Conservation (phyloP, 78 protist genomes). For the Chrysochromulina parva region DNA sequence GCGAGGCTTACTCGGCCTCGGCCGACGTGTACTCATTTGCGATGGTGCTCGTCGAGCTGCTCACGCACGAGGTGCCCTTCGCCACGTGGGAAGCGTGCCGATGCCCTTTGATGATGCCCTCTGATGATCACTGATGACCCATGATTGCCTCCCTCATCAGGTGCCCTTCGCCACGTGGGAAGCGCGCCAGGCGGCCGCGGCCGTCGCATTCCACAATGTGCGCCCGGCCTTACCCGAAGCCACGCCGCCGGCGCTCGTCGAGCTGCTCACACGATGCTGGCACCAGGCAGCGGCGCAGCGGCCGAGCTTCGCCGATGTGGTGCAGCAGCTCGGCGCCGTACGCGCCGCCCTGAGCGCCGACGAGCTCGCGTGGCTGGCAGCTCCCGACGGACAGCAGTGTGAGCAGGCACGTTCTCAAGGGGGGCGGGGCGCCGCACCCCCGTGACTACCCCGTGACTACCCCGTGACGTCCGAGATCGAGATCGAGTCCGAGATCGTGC, state of each 20-base stretch:
- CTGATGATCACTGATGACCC: too few species aligned
- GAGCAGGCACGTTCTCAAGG: too few species aligned
- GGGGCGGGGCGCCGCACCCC: too few species aligned
- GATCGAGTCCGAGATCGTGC: too few species aligned
- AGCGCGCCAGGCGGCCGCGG: neutral
- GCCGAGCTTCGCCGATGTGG: neutral
- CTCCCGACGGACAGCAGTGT: neutral
- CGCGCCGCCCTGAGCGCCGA: neutral
- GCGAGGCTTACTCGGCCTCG: slow-evolving; percentile 46
- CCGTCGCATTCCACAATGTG: neutral
- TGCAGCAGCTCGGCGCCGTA: neutral
- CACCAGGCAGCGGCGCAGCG: neutral
- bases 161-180: neutral
- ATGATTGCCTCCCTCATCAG: too few species aligned
- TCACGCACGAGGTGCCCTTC: too few species aligned
- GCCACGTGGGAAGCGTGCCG: too few species aligned
- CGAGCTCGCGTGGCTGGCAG: neutral
- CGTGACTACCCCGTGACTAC: too few species aligned
- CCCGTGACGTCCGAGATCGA: too few species aligned
- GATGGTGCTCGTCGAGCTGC: neutral
- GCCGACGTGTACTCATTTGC: neutral
- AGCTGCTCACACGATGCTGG: neutral
- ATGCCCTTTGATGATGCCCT: too few species aligned
- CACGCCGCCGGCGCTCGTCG: neutral
- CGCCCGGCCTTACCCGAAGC: neutral